Conservation (phyloP, 139 green algal species). For the Chlamydomonas incerta region DNA sequence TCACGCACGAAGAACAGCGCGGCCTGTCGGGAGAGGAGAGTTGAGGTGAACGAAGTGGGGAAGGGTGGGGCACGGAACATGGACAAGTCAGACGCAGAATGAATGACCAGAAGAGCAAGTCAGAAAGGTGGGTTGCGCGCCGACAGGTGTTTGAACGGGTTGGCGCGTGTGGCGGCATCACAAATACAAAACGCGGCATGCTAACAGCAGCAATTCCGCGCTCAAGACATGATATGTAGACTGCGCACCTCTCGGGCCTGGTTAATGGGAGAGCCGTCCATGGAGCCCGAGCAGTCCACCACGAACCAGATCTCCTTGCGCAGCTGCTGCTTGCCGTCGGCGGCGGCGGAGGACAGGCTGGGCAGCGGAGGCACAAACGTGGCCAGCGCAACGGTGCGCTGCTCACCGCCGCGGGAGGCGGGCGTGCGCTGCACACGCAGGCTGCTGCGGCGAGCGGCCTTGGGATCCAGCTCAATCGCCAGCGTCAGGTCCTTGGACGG, state of each 20-base stretch:
- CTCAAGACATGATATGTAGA: too few species aligned
- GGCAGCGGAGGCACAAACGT: conserved; percentile 45
- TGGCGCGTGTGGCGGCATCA: too few species aligned
- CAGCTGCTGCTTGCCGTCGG: background rate
- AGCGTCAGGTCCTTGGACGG: conserved; percentile 53
- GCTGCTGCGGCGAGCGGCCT: background rate
- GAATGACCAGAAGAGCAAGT: background rate
- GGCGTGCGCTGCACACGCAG: conserved; percentile 26
- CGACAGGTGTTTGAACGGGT: too few species aligned
- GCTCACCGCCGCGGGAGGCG: background rate
- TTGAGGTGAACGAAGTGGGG: background rate
- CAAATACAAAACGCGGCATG: too few species aligned
- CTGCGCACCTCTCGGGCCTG: conserved; percentile 25
- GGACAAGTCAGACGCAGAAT: background rate
- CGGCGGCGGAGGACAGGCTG: too few species aligned
- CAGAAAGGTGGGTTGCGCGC: too few species aligned
- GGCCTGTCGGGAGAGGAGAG: conserved; percentile 6
- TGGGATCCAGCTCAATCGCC: conserved; percentile 33
- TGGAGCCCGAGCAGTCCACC: conserved; percentile 50
- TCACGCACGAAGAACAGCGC: conserved; percentile 58
- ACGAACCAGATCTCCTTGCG: conserved; percentile 45
- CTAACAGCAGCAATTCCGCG: background rate
- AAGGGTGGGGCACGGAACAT: background rate
- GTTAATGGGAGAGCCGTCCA: conserved; percentile 31
- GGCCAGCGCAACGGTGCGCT: conserved; percentile 36